Evolutionary conservation across 352 stramenopile genomes (phyloP), one percentile per base, ranked within the genome.

Genomic region (Saprolegnia parasitica): DNA sequence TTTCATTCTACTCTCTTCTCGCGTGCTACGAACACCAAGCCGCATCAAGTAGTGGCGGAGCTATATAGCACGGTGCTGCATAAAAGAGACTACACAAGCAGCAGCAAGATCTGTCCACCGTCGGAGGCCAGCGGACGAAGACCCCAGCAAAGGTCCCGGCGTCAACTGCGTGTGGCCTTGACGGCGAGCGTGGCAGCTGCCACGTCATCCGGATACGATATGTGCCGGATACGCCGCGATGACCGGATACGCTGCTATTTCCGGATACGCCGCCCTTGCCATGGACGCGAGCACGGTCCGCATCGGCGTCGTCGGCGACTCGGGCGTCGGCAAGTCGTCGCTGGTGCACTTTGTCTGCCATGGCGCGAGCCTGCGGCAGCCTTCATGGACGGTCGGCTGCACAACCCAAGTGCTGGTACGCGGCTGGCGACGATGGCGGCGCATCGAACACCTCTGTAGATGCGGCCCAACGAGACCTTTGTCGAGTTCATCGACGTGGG

Each of bases 401-500:
- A 86, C 92, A 49, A 77, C 90, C 4, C 81, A 95, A 63, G 84
- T 94, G 15, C 72, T 94, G 61, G 76, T 92, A 24, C 58, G 72
- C 8, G 35, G 45, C 55, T 21, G 47, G 40, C 54, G 42, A 13
- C 2, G 18, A 21, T 61, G 32, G 23, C 32, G 20, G 23, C 32
- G 24, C 39, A 37, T 23, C 29, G 16, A 16, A 24, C 49, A 16
- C 9, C 21, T 6, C 54, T 26, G 13, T 63, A 66, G 78, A 58
- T 77, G 45, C 73, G 80, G 32, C 68, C 67, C 21, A 71, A 79
- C 64, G 72, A 84, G n/a, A 55, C 42, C 15, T 81, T 66, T 21
- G 75, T 95, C 16, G 87, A 95, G 75, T 93, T 95, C 49, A 72
- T 94, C 21, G 87, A 95, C 56, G 84, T 95, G 18, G 86, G 87